Conservation (phyloP, 345 rosid genomes). For the Eucalyptus pauciflora region DNA sequence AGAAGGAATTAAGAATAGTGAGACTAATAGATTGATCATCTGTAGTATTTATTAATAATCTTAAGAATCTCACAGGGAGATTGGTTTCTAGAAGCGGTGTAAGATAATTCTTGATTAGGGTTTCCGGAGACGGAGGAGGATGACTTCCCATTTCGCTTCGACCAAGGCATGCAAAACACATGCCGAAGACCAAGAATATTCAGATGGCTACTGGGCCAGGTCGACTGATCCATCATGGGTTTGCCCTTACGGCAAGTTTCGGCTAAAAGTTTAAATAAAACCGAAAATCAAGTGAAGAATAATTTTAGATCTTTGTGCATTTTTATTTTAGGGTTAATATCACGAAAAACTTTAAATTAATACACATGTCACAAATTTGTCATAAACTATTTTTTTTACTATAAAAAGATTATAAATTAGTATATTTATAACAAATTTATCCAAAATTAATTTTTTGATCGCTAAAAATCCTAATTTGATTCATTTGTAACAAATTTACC, state of each 20-base stretch:
- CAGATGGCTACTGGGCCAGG: background rate
- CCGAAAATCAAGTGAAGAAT: background rate
- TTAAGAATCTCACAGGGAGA: background rate
- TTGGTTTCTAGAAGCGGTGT: background rate
- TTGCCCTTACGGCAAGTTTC: background rate
- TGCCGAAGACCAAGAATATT: background rate
- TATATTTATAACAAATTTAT: too few relatives aligned
- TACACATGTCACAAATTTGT: accelerated
- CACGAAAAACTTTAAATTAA: accelerated
- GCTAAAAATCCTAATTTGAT: too few relatives aligned
- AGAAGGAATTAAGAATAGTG: background rate
- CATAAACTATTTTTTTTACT: accelerated
- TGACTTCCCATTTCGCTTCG: background rate
- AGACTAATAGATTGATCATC: background rate
- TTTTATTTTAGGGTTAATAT: background rate
- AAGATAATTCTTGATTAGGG: background rate
- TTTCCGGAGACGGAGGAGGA: background rate
- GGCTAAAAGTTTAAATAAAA: background rate
- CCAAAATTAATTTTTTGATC: too few relatives aligned
- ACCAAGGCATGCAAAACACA: background rate
- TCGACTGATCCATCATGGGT: background rate
- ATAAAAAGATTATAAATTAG: accelerated
- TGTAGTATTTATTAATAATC: background rate
- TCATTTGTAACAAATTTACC: too few relatives aligned
- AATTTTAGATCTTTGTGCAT: background rate